Percentiles rank a stretch among this genome's conserved stretches.
Evolutionary conservation across 208 protist species (phyloP).

Genomic region (Crithidia sp.): DNA sequence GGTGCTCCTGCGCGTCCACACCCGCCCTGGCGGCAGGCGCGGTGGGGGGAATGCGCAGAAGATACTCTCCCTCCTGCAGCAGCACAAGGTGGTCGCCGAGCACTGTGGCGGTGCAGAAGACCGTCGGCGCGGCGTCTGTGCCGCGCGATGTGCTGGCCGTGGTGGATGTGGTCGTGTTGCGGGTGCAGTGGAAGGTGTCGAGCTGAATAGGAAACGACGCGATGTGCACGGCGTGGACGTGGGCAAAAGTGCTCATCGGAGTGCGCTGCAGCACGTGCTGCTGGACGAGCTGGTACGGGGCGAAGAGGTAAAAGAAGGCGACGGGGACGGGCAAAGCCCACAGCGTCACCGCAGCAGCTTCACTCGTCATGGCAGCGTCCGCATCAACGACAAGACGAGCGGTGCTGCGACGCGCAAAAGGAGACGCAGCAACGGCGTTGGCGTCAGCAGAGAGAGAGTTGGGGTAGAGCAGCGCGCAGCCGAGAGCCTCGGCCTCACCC

Average conservation of each 20-base stretch:
- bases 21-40: neutral
- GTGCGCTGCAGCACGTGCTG: constrained; percentile 32
- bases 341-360: constrained; percentile 4
- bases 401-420: constrained; percentile 28
- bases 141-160: neutral
- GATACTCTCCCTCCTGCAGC: constrained; percentile 43
- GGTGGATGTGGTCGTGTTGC: neutral
- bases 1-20: constrained; percentile 10
- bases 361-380: neutral
- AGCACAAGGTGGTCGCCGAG: constrained; percentile 26
- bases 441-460: neutral
- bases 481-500: constrained; percentile 47
- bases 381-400: constrained; percentile 5
- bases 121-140: neutral
- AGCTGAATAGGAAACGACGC: constrained; percentile 21
- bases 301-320: constrained; percentile 49
- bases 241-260: constrained; percentile 34
- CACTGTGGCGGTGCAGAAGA: constrained; percentile 17
- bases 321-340: constrained; percentile 53
- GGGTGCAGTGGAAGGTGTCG: constrained; percentile 9
- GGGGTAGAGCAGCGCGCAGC: constrained; percentile 24
- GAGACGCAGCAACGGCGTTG: neutral
- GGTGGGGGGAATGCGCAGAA: constrained; percentile 12
- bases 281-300: constrained; percentile 43
- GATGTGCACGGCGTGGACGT: constrained; percentile 28